Conservation (phyloP, 2,329 filamentous ascomycete genomes). For the Colletotrichum sp. region DNA sequence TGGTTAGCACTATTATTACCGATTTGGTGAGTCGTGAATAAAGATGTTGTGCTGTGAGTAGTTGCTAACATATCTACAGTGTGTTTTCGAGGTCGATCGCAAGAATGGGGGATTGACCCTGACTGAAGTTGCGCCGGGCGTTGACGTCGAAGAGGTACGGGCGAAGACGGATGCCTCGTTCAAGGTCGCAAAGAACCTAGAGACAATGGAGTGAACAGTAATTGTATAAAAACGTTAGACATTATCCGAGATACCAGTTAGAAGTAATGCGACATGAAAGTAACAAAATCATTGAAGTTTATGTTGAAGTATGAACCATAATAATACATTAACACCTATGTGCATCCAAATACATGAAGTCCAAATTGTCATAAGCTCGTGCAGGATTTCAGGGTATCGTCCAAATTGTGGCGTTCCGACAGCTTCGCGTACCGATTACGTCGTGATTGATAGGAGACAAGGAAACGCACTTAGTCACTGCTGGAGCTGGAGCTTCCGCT, state of each 20-base stretch:
- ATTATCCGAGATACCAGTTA: slow-evolving; percentile 1
- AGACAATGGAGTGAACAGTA: slow-evolving; percentile 43
- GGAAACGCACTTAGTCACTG: not conserved
- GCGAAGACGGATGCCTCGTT: slow-evolving; percentile 75
- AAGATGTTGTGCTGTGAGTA: accelerated
- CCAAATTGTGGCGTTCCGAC: not conserved
- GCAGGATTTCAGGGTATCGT: not conserved
- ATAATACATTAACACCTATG: slow-evolving; percentile 6
- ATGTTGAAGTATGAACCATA: not conserved
- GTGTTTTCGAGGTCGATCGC: slow-evolving; percentile 74
- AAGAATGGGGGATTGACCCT: slow-evolving; percentile 66
- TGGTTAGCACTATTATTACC: slow-evolving; percentile 76
- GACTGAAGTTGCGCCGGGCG: slow-evolving; percentile 73
- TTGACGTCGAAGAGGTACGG: slow-evolving; percentile 71
- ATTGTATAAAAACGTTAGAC: not conserved
- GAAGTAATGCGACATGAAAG: not conserved
- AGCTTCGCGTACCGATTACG: not conserved
- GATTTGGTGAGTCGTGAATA: slow-evolving; percentile 64
- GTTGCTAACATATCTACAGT: slow-evolving; percentile 41
- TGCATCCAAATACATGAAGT: not conserved
- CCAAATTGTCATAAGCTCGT: not conserved
- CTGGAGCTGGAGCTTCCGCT: slow-evolving; percentile 18
- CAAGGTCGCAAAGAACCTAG: slow-evolving; percentile 62
- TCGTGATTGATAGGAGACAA: not conserved
- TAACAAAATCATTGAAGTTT: not conserved